Base-by-base conservation (phyloP, 352 stramenopile species). In the Pythium dissotocum region DNA sequence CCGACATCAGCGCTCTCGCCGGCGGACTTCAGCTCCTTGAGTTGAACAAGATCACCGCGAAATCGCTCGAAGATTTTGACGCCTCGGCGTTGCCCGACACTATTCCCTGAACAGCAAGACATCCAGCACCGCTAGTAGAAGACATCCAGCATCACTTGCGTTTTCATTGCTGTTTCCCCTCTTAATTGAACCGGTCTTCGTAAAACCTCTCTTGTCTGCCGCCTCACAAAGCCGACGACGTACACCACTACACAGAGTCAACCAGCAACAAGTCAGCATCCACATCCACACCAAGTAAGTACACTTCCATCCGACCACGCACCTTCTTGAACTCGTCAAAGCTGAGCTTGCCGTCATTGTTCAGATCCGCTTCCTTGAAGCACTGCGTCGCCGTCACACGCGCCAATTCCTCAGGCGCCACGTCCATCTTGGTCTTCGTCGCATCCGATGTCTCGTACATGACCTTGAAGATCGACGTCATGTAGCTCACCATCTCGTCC, bases 271-370 rank as follows among this genome's bases (percentile, higher is more conserved):
- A 46, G 9, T 52, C 49, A 63, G 44, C n/a, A 53, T n/a, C 33
- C 28, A n/a, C 12, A 13, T 14, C 10, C 10, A 6, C 56, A 53
- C 12, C 10, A 33, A 5, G 16, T 58, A n/a, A 10, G 14, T 32
- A 28, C 26, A n/a, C 58, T 16, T 49, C 30, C 18, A 8, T 18
- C 36, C 14, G 49, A 44, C 7, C 42, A 63, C 63, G 67, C 61
- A 95, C 87, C 87, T 95, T 91, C 62, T 95, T 95, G 71, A 96
- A 97, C 57, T 95, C 85, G 57, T 94, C 87, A 60, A 96, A 96
- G 76, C 83, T 94, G 38, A 96, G 76, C 62, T 94, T 91, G 60
- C 86, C 80, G 70, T 96, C 87, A 55, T 88, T 77, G 57, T 95
- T 94, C 32, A 95, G 65, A 58, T 95, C 87, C 8, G 87, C 86